Percentiles rank a stretch among this genome's conserved stretches.
phyloP scores from a whole-genome alignment of 2,329 filamentous ascomycete genomes.

The Claviceps sp. region DNA sequence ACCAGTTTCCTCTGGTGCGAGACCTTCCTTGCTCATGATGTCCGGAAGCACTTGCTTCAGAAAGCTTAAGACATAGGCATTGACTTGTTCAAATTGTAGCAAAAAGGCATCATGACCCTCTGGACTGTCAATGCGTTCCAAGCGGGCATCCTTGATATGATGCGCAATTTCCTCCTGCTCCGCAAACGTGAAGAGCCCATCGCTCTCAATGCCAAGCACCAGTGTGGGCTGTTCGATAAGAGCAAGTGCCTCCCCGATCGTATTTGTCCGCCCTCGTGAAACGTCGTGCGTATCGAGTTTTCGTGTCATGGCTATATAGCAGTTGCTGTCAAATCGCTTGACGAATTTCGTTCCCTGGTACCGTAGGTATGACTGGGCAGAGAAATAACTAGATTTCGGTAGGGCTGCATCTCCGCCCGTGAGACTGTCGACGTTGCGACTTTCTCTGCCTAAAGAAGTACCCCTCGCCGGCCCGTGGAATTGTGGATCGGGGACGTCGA shows the following conservation, averaged over 20 bases:
- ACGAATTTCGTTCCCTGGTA: conserved; percentile 97
- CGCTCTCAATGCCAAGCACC: conserved; percentile 86
- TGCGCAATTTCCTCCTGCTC: conserved; percentile 88
- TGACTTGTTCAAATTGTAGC: conserved; percentile 94
- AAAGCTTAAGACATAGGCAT: conserved; percentile 73
- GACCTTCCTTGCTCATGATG: conserved; percentile 60
- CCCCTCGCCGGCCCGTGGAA: conserved; percentile 44
- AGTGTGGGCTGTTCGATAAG: conserved; percentile 80
- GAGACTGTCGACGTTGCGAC: conserved; percentile 30
- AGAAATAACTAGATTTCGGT: conserved; percentile 76
- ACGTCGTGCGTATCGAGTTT: conserved; percentile 97
- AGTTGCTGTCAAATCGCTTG: conserved; percentile 93
- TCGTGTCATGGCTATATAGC: conserved; percentile 96
- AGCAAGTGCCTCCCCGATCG: conserved; percentile 61
- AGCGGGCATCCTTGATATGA: conserved; percentile 60
- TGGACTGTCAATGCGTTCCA: conserved; percentile 82
- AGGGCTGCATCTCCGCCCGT: conserved; percentile 35
- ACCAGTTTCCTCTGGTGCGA: conserved; percentile 33
- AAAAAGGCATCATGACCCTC: conserved; percentile 96
- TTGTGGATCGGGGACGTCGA: conserved; percentile 40
- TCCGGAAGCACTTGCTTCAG: conserved; percentile 71
- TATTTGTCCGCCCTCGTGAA: conserved; percentile 57
- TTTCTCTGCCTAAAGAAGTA: not conserved
- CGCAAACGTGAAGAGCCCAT: conserved; percentile 92
- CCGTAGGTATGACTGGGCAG: conserved; percentile 89